Evolutionary conservation across 495 filamentous ascomycete species (phyloP).

Genomic region (Pyronema omphalodes): DNA sequence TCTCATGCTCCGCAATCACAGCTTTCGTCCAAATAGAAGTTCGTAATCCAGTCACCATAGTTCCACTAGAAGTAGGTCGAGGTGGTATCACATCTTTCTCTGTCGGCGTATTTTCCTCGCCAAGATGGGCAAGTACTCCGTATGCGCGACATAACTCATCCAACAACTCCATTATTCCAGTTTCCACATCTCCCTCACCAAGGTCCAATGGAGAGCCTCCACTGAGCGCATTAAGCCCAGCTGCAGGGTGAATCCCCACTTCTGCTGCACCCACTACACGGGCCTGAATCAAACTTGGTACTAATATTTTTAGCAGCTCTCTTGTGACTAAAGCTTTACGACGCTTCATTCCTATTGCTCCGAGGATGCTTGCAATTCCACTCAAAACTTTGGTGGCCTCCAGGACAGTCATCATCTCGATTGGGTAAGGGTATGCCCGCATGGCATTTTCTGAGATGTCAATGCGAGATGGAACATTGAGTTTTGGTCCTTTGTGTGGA

Average conservation of each 20-base stretch:
- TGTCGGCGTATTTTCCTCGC: slow-evolving; percentile 3
- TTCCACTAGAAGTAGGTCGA: background rate
- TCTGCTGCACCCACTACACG: slow-evolving; percentile 84
- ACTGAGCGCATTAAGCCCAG: slow-evolving; percentile 33
- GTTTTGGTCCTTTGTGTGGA: slow-evolving; percentile 19
- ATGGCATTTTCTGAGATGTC: slow-evolving; percentile 19
- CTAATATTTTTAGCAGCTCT: slow-evolving; percentile 64
- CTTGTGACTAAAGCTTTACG: slow-evolving; percentile 76
- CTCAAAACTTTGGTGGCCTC: slow-evolving; percentile 40
- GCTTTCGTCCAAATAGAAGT: slow-evolving; percentile 26
- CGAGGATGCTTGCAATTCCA: slow-evolving; percentile 68
- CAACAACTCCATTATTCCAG: slow-evolving; percentile 44
- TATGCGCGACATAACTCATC: slow-evolving; percentile 32
- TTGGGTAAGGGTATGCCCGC: slow-evolving; percentile 21
- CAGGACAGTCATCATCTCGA: slow-evolving; percentile 28
- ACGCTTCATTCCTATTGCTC: slow-evolving; percentile 53
- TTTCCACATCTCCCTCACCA: slow-evolving; percentile 56
- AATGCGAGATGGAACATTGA: slow-evolving; percentile 25
- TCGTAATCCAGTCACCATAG: background rate
- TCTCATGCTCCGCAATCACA: slow-evolving; percentile 28
- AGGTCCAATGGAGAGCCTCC: slow-evolving; percentile 41
- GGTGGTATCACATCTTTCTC: slow-evolving; percentile 3
- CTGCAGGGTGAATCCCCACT: slow-evolving; percentile 83
- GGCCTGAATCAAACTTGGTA: slow-evolving; percentile 76
- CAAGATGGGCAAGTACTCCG: slow-evolving; percentile 21